These are phyloP conservation scores for Herpotrichia juniperi DNA, from an alignment of 2,329 filamentous ascomycete species.

Conservation along the genomic window DNA sequence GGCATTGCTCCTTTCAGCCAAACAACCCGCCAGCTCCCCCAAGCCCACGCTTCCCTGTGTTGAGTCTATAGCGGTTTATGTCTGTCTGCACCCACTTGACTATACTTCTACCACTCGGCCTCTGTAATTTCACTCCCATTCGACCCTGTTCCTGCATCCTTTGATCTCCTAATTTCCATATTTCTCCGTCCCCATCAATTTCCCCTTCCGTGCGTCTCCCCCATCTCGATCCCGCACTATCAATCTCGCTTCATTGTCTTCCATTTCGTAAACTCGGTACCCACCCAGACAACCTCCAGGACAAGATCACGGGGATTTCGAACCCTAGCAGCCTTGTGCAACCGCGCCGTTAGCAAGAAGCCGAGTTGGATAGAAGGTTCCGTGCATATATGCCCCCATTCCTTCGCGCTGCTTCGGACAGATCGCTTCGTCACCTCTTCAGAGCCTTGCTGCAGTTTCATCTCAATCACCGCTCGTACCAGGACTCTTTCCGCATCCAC, in stretches of 20 bases:
- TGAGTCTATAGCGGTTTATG: conserved; percentile 34
- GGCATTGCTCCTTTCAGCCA: conserved; percentile 48
- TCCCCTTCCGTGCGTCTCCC: conserved; percentile 7
- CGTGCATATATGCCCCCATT: conserved; percentile 44
- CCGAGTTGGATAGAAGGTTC: conserved; percentile 34
- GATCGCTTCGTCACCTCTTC: conserved; percentile 1
- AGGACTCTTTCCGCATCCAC: conserved; percentile 2
- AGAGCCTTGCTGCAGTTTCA: conserved; percentile 5
- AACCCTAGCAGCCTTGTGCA: conserved; percentile 39
- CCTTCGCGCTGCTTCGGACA: conserved; percentile 24
- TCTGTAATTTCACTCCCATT: conserved; percentile 32
- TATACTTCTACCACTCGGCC: conserved; percentile 39
- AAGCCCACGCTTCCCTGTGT: conserved; percentile 44
- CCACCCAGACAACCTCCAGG: conserved; percentile 32
- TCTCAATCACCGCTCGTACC: conserved; percentile 6
- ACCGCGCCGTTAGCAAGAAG: conserved; percentile 30
- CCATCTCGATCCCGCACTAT: neutral
- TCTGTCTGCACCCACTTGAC: conserved; percentile 23
- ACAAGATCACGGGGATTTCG: conserved; percentile 38
- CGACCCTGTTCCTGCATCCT: conserved; percentile 28
- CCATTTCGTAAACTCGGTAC: conserved; percentile 23
- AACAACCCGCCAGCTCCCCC: conserved; percentile 41
- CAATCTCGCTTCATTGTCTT: conserved; percentile 23
- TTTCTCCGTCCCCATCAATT: conserved; percentile 22
- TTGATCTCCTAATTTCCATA: conserved; percentile 23